phyloP scores from a whole-genome alignment of 306 rosid species.

The Dalbergia oliveri region DNA sequence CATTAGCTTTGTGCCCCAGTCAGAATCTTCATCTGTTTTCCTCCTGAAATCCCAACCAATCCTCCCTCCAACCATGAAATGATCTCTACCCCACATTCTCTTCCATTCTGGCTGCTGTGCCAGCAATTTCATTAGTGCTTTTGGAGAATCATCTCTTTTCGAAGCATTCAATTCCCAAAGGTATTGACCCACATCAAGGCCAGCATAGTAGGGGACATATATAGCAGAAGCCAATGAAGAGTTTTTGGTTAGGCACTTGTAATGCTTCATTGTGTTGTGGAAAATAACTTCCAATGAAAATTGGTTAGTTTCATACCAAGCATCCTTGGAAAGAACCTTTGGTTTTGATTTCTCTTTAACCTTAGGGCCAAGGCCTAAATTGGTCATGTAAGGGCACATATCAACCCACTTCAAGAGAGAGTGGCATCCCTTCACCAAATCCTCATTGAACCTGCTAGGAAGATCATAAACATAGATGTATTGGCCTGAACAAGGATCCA shows the following conservation, averaged over 20 bases:
- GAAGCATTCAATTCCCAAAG: conserved; percentile 59
- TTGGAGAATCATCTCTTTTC: conserved; percentile 58
- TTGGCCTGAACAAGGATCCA: conserved; percentile 55
- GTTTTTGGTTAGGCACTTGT: conserved; percentile 68
- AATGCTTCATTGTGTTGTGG: conserved; percentile 66
- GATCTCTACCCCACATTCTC: conserved; percentile 68
- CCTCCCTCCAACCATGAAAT: conserved; percentile 69
- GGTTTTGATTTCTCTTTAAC: conserved; percentile 31
- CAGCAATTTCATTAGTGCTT: conserved; percentile 56
- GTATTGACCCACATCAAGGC: conserved; percentile 62
- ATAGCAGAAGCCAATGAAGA: conserved; percentile 68
- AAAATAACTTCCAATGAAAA: conserved; percentile 68
- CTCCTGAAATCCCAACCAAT: conserved; percentile 64
- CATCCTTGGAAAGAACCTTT: conserved; percentile 5
- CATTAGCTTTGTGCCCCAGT: conserved; percentile 71
- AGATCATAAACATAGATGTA: conserved; percentile 59
- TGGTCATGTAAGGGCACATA: conserved; percentile 57
- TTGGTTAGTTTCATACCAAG: conserved; percentile 70
- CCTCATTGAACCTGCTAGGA: conserved; percentile 60
- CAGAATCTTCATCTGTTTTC: conserved; percentile 43
- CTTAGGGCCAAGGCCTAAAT: conserved; percentile 60
- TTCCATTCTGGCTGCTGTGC: conserved; percentile 56
- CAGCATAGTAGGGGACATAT: conserved; percentile 67
- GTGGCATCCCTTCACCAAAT: conserved; percentile 56
- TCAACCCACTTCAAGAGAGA: conserved; percentile 53